Conservation (phyloP, 164 flowering plant genomes). For the Chloranthus sessilifolius region DNA sequence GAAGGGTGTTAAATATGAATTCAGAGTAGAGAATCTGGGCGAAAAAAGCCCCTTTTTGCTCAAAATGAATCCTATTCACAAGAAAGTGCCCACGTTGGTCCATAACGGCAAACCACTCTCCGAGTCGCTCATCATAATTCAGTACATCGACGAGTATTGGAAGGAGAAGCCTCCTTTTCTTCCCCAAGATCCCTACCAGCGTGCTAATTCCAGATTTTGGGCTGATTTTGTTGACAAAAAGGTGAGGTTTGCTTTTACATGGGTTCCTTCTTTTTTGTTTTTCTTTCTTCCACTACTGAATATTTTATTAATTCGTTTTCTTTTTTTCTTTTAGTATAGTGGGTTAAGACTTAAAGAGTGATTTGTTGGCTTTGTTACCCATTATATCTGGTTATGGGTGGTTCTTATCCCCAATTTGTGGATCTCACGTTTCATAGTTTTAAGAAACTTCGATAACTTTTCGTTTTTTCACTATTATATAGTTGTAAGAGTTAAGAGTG, state of each 20-base stretch:
- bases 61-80: constrained; percentile 4
- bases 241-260: too few relatives aligned
- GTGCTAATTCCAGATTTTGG: constrained; percentile 2
- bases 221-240: constrained; percentile 2
- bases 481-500: too few relatives aligned
- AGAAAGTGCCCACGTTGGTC: not conserved
- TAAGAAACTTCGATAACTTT: too few relatives aligned
- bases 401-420: too few relatives aligned
- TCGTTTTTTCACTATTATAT: too few relatives aligned
- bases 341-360: too few relatives aligned
- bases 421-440: too few relatives aligned
- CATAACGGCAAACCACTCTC: not conserved
- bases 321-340: too few relatives aligned
- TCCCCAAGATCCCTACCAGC: constrained; percentile 4
- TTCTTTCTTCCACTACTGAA: too few relatives aligned
- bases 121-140: constrained; percentile 6
- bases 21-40: not conserved
- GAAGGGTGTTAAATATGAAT: constrained; percentile 5
- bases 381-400: too few relatives aligned
- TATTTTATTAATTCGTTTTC: too few relatives aligned
- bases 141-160: constrained; percentile 6
- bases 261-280: not conserved
- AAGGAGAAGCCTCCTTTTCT: not conserved
- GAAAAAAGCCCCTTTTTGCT: constrained; percentile 1
- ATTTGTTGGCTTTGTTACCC: too few relatives aligned